Conservation (phyloP, 2,329 filamentous ascomycete species). For the Beauveria scarabaeidicola region DNA sequence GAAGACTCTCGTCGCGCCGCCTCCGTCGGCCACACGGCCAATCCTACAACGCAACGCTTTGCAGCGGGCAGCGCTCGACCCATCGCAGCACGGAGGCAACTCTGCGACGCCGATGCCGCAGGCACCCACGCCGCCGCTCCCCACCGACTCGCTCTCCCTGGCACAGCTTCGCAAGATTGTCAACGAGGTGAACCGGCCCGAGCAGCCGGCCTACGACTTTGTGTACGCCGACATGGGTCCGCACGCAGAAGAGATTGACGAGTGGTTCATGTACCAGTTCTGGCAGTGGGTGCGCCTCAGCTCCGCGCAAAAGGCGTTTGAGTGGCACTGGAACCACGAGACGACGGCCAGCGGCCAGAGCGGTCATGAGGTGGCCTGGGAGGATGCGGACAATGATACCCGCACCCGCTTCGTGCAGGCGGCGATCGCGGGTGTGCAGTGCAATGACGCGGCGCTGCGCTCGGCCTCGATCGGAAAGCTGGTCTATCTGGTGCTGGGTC, state of each 20-base stretch:
- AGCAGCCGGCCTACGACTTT: slow-evolving; percentile 77
- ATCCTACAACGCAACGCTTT: slow-evolving; percentile 24
- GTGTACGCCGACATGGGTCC: slow-evolving; percentile 63
- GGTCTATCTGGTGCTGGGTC: slow-evolving; percentile 56
- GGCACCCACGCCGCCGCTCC: slow-evolving; percentile 30
- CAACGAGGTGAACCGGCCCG: slow-evolving; percentile 60
- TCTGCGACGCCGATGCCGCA: slow-evolving; percentile 16
- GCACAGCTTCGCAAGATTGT: slow-evolving; percentile 66
- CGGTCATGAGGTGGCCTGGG: slow-evolving; percentile 46
- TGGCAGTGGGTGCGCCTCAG: slow-evolving; percentile 76
- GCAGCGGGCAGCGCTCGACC: slow-evolving; percentile 15
- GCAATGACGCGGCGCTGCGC: slow-evolving; percentile 39
- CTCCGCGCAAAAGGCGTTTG: slow-evolving; percentile 67
- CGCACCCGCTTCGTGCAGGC: slow-evolving; percentile 49
- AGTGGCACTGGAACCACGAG: slow-evolving; percentile 62
- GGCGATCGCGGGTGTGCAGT: slow-evolving; percentile 37
- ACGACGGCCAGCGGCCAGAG: not conserved
- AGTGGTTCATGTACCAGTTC: slow-evolving; percentile 93
- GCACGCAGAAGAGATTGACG: slow-evolving; percentile 83
- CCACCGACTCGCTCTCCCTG: slow-evolving; percentile 64
- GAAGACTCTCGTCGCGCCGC: slow-evolving; percentile 27
- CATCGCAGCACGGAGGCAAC: slow-evolving; percentile 16
- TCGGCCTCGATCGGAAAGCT: slow-evolving; percentile 48
- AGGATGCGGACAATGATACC: slow-evolving; percentile 49
- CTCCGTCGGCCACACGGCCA: slow-evolving; percentile 17